Evolutionary conservation across 208 protist genomes (phyloP), one percentile per base, ranked within the genome.

Genomic region (Kentomonas sorsogonicus): DNA sequence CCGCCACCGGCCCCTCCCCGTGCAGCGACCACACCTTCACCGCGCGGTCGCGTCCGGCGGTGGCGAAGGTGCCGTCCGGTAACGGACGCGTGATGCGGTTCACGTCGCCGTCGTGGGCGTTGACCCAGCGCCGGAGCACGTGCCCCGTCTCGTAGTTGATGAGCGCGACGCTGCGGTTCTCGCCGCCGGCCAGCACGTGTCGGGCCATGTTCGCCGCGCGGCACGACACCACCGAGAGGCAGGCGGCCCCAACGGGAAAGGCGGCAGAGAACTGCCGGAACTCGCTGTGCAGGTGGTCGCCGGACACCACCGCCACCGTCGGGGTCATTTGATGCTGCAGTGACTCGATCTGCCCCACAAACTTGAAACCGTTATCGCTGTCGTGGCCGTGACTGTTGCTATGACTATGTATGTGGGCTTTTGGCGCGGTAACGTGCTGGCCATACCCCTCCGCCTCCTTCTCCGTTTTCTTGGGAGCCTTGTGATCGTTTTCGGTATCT

Each of bases 81-180:
- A 72, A 52, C 20, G 80, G 81, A 2, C 63, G 66, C 20, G 85
- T 85, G 53, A 89, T 66, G 38, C 40, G 61, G 66, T 78, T 86
- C 51, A 92, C 69, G 47, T 86, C 75, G 52, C 66, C 31, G 13
- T 58, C 23, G 53, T 92, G 85, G 9, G 80, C 74, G 29, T 68
- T 60, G 34, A 69, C 64, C 73, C 73, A 89, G 45, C 65, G 69
- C 30, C 59, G 65, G 48, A 74, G 58, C n/a, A 80, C 72, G 53
- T 83, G 71, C 30, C 80, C 81, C 9, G 78, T 83, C 36, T 83
- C 76, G 57, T 85, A 87, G 61, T 83, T 77, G 39, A 83, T 39
- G 43, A 87, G 53, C 25, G 70, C 72, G 27, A 89, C 47, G 38
- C 64, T 77, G 30, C 77, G 69, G 70, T 89, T 77, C 48, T 89